Percentiles rank a stretch among this genome's conserved stretches.
Conservation (phyloP, 2,329 filamentous ascomycete genomes). For the Trichophyton mentagrophytes region DNA sequence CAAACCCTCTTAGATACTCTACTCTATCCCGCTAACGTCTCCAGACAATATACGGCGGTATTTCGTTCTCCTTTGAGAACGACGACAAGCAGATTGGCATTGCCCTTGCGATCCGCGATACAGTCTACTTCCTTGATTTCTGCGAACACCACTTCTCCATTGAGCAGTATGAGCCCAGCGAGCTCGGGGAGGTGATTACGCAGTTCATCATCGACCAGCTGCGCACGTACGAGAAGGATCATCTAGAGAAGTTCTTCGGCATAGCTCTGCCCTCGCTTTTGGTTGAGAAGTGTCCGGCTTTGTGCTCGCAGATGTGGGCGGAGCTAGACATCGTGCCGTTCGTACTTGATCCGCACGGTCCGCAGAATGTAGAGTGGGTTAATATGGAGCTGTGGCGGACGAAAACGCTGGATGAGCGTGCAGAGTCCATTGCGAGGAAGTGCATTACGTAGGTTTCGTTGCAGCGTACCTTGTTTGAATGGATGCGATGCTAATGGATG, state of each 20-base stretch:
- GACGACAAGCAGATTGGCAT: constrained; percentile 41
- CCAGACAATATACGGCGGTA: constrained; percentile 32
- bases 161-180: constrained; percentile 24
- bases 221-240: constrained; percentile 48
- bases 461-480: background rate
- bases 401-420: constrained; percentile 63
- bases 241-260: constrained; percentile 62
- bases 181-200: constrained; percentile 36
- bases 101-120: constrained; percentile 59
- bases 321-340: constrained; percentile 66
- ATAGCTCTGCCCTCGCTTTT: constrained; percentile 54
- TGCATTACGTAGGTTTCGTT: constrained; percentile 50
- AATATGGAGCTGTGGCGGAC: constrained; percentile 35
- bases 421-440: constrained; percentile 69
- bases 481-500: constrained; percentile 6
- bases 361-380: constrained; percentile 18
- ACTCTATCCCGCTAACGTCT: background rate
- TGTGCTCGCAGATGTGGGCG: constrained; percentile 61
- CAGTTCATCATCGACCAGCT: constrained; percentile 49
- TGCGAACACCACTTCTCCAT: constrained; percentile 47
- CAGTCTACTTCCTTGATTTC: constrained; percentile 62
- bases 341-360: constrained; percentile 38
- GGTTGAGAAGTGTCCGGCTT: constrained; percentile 46
- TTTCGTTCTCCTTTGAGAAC: constrained; percentile 21
- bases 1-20: background rate